Evolutionary conservation across 257 asterid genomes (phyloP).

Genomic region (Jaltomata sinuosa): DNA sequence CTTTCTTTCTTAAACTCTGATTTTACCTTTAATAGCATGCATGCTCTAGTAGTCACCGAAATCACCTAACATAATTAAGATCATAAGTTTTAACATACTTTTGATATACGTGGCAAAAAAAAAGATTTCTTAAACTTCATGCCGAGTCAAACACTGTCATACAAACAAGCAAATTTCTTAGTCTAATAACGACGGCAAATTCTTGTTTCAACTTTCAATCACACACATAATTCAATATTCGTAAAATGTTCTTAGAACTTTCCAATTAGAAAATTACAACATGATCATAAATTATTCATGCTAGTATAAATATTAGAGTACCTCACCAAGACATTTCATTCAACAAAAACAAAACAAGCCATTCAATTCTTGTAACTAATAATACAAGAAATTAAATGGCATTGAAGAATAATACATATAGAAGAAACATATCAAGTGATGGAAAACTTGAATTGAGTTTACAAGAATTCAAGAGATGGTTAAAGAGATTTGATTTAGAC

Average conservation of each 20-base stretch:
- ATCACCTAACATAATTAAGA: too few species aligned
- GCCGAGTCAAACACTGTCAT: rapidly evolving
- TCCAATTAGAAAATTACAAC: background rate
- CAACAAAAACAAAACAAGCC: background rate
- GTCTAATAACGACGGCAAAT: background rate
- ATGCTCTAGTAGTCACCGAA: too few species aligned
- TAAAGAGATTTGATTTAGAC: slow-evolving; percentile 21
- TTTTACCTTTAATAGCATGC: too few species aligned
- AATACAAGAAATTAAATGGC: slow-evolving; percentile 7
- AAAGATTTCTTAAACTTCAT: background rate
- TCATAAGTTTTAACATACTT: too few species aligned
- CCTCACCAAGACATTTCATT: background rate
- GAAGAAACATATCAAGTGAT: background rate
- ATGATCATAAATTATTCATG: background rate
- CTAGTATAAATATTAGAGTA: background rate
- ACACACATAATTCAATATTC: background rate
- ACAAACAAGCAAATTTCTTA: background rate
- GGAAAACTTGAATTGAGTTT: slow-evolving; percentile 19
- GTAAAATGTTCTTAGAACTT: background rate
- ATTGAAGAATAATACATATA: background rate
- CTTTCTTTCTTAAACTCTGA: too few species aligned
- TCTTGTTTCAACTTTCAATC: background rate
- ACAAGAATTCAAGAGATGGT: slow-evolving; percentile 40
- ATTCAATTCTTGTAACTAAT: background rate
- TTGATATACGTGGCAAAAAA: too few species aligned